Evolutionary conservation across 805 yeast species (phyloP).

Genomic region (Saccharomyces mikatae): DNA sequence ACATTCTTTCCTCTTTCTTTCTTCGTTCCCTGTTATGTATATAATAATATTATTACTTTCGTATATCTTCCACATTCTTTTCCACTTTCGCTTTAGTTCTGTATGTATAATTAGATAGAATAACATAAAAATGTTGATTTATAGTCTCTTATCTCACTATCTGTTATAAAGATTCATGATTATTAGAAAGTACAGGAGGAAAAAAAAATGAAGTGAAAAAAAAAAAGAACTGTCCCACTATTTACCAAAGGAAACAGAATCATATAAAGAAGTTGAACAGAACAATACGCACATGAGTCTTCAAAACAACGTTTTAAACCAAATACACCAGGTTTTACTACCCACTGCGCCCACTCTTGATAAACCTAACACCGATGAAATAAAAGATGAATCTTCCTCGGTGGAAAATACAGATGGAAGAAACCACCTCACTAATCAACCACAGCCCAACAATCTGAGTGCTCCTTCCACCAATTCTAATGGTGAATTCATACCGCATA

Average conservation of each 20-base stretch:
- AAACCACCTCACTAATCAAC: neutral
- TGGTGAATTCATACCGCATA: slow-evolving; percentile 28
- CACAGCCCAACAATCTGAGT: neutral
- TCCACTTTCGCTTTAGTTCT: neutral
- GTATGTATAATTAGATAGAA: neutral
- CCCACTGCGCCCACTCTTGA: slow-evolving; percentile 3
- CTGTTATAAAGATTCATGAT: too few species aligned
- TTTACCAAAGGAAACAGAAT: neutral
- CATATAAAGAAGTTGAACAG: neutral
- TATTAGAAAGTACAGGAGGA: neutral
- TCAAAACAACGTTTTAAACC: slow-evolving; percentile 9
- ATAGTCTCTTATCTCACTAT: too few species aligned
- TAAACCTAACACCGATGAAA: neutral
- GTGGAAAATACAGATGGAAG: neutral
- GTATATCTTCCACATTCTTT: neutral
- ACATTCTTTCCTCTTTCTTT: neutral
- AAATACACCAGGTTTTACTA: slow-evolving; percentile 7
- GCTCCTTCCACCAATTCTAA: slow-evolving; percentile 4
- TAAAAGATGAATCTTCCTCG: neutral
- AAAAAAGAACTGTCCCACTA: neutral
- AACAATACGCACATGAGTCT: slow-evolving; percentile 1
- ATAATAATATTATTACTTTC: neutral
- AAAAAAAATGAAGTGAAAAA: neutral
- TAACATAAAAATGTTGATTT: neutral
- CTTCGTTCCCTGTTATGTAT: neutral